These are phyloP conservation scores for Kitagawia praeruptora DNA, from an alignment of 129 eudicot genomes.

Conservation along the genomic window DNA sequence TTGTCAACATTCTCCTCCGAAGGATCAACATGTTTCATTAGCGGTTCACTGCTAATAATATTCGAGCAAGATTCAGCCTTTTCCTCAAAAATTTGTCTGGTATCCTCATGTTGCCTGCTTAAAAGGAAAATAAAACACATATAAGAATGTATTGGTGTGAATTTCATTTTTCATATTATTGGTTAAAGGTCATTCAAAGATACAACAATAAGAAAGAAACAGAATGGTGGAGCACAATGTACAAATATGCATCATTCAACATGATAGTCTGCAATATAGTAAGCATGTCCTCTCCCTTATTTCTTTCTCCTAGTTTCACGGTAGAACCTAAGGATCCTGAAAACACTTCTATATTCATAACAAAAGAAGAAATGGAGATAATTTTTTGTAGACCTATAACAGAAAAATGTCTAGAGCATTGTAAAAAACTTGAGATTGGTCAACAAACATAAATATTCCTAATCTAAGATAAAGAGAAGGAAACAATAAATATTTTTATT, in stretches of 20 bases:
- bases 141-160: neutral
- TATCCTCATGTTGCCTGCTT: constrained; percentile 70
- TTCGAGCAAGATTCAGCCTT: constrained; percentile 65
- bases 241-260: neutral
- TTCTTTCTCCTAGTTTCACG: too few relatives aligned
- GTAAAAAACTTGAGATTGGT: too few relatives aligned
- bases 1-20: constrained; percentile 88
- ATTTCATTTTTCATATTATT: neutral
- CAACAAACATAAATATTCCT: too few relatives aligned
- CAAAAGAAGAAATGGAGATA: too few relatives aligned
- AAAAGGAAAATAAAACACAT: neutral
- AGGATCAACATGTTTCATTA: constrained; percentile 82
- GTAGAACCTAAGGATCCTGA: neutral
- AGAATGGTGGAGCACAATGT: neutral
- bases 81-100: constrained; percentile 71
- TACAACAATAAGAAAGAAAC: neutral
- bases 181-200: too few relatives aligned
- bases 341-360: neutral
- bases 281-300: neutral
- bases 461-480: neutral
- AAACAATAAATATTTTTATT: too few relatives aligned
- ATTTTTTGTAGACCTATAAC: too few relatives aligned
- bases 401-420: too few relatives aligned
- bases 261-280: neutral
- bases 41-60: constrained; percentile 35